These are phyloP conservation scores for Monilinia aucupariae DNA, from an alignment of 2,329 filamentous ascomycete species.

Conservation along the genomic window DNA sequence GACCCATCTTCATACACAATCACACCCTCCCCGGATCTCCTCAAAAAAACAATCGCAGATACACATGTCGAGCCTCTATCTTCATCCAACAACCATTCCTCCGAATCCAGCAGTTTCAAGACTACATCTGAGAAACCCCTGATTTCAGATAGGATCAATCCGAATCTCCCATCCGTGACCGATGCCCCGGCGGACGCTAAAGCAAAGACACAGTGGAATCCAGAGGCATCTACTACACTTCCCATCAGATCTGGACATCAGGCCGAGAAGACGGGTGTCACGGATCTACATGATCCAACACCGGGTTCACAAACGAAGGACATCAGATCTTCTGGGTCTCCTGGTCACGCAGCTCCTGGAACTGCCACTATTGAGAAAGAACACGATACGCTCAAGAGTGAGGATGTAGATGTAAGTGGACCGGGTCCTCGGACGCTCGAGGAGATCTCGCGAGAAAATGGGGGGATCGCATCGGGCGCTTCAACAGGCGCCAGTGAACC, in stretches of 20 bases:
- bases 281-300: neutral
- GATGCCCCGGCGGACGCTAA: neutral
- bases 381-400: no score
- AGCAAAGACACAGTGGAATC: neutral
- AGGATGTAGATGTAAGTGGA: slow-evolving; percentile 1
- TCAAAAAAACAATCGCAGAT: neutral
- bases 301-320: neutral
- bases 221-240: neutral
- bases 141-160: neutral
- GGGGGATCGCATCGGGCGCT: slow-evolving; percentile 11
- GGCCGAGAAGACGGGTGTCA: no score
- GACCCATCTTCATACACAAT: neutral
- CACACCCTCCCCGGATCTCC: neutral
- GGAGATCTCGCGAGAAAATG: slow-evolving; percentile 31
- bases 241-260: neutral
- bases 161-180: neutral
- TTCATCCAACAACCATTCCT: neutral
- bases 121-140: neutral
- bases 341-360: neutral
- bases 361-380: neutral
- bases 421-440: slow-evolving; percentile 23
- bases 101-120: neutral
- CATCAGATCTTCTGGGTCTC: neutral
- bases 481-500: neutral
- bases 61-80: neutral